A percentile compares a stretch with the other conserved stretches of the same genome.
phyloP scores from a whole-genome alignment of 495 filamentous ascomycete genomes.

The Aspergillus homomorphus region DNA sequence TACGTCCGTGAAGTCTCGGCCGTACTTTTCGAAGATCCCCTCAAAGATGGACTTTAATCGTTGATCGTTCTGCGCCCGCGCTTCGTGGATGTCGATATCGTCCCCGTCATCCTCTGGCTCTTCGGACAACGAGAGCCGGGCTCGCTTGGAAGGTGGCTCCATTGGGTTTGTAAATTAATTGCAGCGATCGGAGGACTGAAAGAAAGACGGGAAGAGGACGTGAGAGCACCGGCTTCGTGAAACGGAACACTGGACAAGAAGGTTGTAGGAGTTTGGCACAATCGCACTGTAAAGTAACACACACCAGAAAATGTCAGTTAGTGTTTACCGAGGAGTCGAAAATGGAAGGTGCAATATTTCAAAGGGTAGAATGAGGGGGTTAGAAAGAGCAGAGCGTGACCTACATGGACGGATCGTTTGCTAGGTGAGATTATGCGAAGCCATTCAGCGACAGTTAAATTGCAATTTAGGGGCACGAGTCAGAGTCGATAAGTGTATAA shows the following conservation, averaged over 20 bases:
- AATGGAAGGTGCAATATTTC: too few species aligned
- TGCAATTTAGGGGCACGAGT: background rate
- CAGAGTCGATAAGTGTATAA: too few species aligned
- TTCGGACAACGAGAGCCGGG: constrained; percentile 43
- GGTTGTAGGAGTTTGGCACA: too few species aligned
- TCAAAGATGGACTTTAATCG: constrained; percentile 80
- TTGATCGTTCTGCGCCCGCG: constrained; percentile 57
- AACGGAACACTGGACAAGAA: background rate
- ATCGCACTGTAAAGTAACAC: too few species aligned
- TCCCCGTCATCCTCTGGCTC: constrained; percentile 39
- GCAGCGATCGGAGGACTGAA: background rate
- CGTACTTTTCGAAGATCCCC: constrained; percentile 84
- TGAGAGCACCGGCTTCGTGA: background rate
- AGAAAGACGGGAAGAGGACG: background rate
- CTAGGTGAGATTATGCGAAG: background rate
- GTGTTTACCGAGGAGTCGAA: too few species aligned
- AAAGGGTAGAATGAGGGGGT: too few species aligned
- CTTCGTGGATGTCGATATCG: constrained; percentile 50
- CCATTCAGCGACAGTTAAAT: background rate
- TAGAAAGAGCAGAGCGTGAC: too few species aligned
- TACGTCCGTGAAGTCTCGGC: constrained; percentile 71
- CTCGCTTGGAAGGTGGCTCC: constrained; percentile 58
- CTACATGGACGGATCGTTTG: too few species aligned
- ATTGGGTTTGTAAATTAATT: constrained; percentile 29
- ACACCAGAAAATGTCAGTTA: too few species aligned